phyloP scores from a whole-genome alignment of 805 yeast species.

The Candida adriatica region DNA sequence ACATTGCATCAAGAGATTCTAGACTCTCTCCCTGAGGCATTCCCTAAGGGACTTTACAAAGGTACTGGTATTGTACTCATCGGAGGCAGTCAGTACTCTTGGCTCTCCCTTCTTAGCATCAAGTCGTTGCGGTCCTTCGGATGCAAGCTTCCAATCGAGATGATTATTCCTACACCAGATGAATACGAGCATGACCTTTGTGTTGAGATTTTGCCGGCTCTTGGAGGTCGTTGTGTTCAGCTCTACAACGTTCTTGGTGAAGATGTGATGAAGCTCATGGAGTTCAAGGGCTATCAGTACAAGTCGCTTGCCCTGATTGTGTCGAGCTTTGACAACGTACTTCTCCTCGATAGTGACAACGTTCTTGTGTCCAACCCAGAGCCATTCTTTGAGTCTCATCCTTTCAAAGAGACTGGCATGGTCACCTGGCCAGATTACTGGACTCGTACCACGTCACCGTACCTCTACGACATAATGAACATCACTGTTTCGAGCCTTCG shows the following conservation, averaged over 20 bases:
- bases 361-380: slow-evolving; percentile 44
- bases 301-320: slow-evolving; percentile 68
- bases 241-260: slow-evolving; percentile 58
- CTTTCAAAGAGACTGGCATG: slow-evolving; percentile 43
- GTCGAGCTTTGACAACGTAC: slow-evolving; percentile 68
- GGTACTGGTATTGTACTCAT: slow-evolving; percentile 20
- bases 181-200: slow-evolving; percentile 69
- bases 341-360: slow-evolving; percentile 74
- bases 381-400: slow-evolving; percentile 33
- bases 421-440: slow-evolving; percentile 75
- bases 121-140: slow-evolving; percentile 46
- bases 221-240: slow-evolving; percentile 59
- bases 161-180: slow-evolving; percentile 53
- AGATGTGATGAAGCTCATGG: slow-evolving; percentile 39
- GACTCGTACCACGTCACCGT: slow-evolving; percentile 62
- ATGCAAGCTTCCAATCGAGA: slow-evolving; percentile 58
- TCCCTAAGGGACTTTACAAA: slow-evolving; percentile 11
- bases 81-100: slow-evolving; percentile 52
- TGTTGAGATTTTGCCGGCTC: slow-evolving; percentile 47
- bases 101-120: slow-evolving; percentile 45
- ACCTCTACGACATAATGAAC: slow-evolving; percentile 47
- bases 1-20: slow-evolving; percentile 39
- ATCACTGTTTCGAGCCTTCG: slow-evolving; percentile 25
- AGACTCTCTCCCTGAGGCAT: slow-evolving; percentile 37
- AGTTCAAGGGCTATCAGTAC: slow-evolving; percentile 58